Conservation (phyloP, 495 filamentous ascomycete species). For the Glarea lozoyensis region DNA sequence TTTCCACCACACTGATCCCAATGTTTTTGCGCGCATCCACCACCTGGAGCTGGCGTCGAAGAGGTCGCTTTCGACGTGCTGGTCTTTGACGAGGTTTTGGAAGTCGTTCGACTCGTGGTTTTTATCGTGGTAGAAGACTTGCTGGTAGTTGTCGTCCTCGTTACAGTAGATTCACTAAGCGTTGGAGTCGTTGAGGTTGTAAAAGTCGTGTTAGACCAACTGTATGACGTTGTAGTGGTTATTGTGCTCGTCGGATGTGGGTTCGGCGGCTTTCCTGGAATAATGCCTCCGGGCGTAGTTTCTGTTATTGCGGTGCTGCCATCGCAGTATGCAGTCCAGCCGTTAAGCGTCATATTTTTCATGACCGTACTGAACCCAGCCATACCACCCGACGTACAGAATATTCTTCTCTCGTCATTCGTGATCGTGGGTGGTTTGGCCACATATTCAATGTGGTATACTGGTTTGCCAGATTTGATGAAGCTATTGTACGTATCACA, state of each 20-base stretch:
- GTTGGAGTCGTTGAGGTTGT: neutral
- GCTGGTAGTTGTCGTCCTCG: too few relatives aligned
- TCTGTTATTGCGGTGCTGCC: neutral
- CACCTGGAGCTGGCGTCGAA: neutral
- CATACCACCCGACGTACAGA: neutral
- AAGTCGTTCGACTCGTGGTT: neutral
- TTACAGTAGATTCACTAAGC: too few relatives aligned
- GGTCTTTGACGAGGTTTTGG: neutral
- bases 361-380: slow-evolving; percentile 3
- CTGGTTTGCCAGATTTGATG: neutral
- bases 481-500: neutral
- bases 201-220: neutral
- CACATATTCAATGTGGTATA: slow-evolving; percentile 4
- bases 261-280: neutral
- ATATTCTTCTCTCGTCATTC: neutral
- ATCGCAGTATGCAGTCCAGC: slow-evolving; percentile 5
- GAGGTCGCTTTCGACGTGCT: neutral
- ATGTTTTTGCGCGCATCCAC: slow-evolving; percentile 1
- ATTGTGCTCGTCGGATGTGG: neutral
- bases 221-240: neutral
- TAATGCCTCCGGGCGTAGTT: neutral
- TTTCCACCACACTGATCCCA: slow-evolving; percentile 9
- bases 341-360: neutral
- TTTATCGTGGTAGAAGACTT: neutral
- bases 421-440: neutral